A percentile compares a stretch with the other conserved stretches of the same genome.
Evolutionary conservation across 176 grass and related monocot genomes (phyloP).

Genomic region (Rhipidocladum racemiflorum): DNA sequence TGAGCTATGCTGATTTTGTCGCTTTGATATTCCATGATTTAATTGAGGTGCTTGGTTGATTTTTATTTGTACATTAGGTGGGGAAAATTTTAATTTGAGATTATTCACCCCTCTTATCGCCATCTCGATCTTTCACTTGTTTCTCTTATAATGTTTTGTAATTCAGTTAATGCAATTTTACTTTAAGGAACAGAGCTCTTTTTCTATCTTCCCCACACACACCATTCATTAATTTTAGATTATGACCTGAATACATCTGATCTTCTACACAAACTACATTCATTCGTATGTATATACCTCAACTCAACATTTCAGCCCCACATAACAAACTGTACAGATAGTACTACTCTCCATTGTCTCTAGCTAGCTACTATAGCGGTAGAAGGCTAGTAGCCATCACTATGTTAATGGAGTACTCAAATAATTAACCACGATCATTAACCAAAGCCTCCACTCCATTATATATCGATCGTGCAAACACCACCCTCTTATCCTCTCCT

Average conservation of each 20-base stretch:
- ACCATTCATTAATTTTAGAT: no score
- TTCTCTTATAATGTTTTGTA: not conserved
- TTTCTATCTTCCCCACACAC: no score
- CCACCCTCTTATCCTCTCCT: constrained; percentile 50
- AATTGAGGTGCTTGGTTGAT: no score
- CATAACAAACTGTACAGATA: not conserved
- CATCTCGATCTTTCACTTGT: no score
- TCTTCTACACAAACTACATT: not conserved
- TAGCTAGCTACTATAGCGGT: not conserved
- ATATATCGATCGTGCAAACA: constrained; percentile 54
- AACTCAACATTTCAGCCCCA: not conserved
- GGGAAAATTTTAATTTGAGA: no score
- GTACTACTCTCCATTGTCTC: not conserved
- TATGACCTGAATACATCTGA: not conserved
- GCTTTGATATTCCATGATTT: no score
- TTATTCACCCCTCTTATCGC: no score
- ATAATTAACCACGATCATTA: constrained; percentile 20
- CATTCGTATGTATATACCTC: not conserved
- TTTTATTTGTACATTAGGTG: no score
- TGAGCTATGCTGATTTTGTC: no score
- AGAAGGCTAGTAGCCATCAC: constrained; percentile 10
- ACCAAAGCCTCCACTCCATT: constrained; percentile 40
- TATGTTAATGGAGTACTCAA: not conserved
- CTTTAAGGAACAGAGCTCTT: not conserved
- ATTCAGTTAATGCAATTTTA: not conserved